Base-by-base conservation (phyloP, 1,284 basidiomycete genomes). In the Melampsora americana region DNA sequence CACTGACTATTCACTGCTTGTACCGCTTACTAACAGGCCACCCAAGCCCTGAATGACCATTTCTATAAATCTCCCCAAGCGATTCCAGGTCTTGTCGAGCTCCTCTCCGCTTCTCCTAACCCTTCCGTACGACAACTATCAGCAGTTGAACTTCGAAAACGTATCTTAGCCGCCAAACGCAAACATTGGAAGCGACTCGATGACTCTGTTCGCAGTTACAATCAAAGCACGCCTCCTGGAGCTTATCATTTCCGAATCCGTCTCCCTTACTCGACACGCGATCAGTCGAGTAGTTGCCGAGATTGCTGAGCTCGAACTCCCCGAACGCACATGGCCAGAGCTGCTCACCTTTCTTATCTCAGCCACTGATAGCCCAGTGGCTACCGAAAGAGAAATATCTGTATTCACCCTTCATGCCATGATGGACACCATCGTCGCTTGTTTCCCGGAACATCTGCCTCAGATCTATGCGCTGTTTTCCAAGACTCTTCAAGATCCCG, bases 101-200 rank as follows among this genome's bases (percentile, higher is more conserved):
- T 98, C 82, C 87, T 95, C 72, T 90, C 91, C 44, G 91, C 88
- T 81, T 92, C 92, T 39, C 90, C 90, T 23, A 91, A 95, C 81
- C 85, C 82, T 56, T 83, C 83, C 80, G 86, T 86, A 78, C 92
- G 95, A 74, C 96, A 99, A 89, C 88, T 99, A 28, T 92, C 95
- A 67, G 93, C 95, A n/a, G 95, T 99, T 77, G 96, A 99, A 85
- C 87, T 98, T 81, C 87, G 96, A 80, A 99, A 99, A 86, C 90
- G 95, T 78, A 88, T 99, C 77, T 84, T 87, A 32, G 87, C 89
- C 83, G 90, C 90, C 81, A 90, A 90, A 79, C 91, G 91, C 72
- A 89, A 89, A 83, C 85, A 95, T 53, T 98, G 96, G 95, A 86
- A 89, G 53, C 86, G 88, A 80, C 87, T 93, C 73, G 84, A 89